Evolutionary conservation across 305 asterid genomes (phyloP), one percentile per base, ranked within the genome.

Genomic region (Lippia alba): DNA sequence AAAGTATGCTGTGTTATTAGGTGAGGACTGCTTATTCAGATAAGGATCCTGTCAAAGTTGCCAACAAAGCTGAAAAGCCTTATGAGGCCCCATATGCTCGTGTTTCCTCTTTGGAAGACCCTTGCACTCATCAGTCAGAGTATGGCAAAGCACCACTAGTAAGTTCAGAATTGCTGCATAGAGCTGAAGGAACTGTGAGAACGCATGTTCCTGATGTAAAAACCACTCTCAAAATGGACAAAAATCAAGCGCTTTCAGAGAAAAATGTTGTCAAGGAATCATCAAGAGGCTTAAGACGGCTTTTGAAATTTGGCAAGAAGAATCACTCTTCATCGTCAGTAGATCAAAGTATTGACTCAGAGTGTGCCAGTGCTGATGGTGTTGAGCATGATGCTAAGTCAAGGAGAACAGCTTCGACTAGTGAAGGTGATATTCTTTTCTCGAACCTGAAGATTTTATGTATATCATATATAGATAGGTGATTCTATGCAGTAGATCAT

Each of bases 241-340:
- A 70, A 62, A 69, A 76, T 61, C 80, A 84, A 58, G 89, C 72
- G 71, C 76, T 66, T 71, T 55, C 81, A 1, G 97, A 82, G 79
- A 89, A 83, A 75, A 55, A 70, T 46, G 84, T 66, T 56, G 81
- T 74, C 51, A 94, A 90, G 83, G 96, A 92, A 74, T 69, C 93
- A 64, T 77, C 98, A 20, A 94, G 85, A 83, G 99, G 98, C 46
- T 78, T 94, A 45, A 87, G 82, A 76, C 90, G 92, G 67, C 90
- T 94, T 66, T 68, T 94, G 85, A 94, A 73, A 83, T 90, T 94
- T 67, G 96, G 91, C 74, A 94, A 90, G 84, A 94, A 92, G 87
- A 90, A 76, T 79, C 91, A 70, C 8, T 18, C 79, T 59, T 80
- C 91, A 24, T 70, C 93, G 41, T 78, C 92, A 71, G 83, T 78